Conservation (phyloP, 164 flowering plant genomes). For the Saururus chinensis region DNA sequence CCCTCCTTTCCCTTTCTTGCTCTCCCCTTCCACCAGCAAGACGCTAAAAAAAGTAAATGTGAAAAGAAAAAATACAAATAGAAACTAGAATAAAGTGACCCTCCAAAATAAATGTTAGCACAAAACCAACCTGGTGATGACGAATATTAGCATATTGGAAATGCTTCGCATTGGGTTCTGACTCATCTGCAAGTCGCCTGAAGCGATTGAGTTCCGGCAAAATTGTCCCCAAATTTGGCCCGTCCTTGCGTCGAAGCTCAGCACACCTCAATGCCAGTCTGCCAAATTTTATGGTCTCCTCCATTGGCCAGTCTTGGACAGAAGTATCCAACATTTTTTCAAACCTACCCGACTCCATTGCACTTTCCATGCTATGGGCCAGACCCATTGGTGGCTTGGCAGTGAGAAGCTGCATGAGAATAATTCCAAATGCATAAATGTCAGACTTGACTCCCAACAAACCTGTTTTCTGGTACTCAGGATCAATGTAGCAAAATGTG, state of each 20-base stretch:
- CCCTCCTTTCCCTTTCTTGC: no score
- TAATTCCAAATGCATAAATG: constrained; percentile 43
- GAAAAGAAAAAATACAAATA: no score
- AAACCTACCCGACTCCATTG: constrained; percentile 32
- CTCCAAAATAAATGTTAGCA: background rate
- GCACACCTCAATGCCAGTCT: constrained; percentile 36
- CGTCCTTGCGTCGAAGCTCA: constrained; percentile 43
- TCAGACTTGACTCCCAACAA: constrained; percentile 51
- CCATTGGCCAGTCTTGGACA: constrained; percentile 43
- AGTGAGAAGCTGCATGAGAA: constrained; percentile 41
- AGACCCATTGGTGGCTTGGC: constrained; percentile 40
- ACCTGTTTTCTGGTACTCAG: constrained; percentile 56
- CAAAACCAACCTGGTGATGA: background rate
- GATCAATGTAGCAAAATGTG: constrained; percentile 57
- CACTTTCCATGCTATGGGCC: constrained; percentile 23
- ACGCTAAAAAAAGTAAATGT: no score
- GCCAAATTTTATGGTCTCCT: constrained; percentile 29
- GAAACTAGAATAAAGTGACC: background rate
- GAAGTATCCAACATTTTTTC: constrained; percentile 31
- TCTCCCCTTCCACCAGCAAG: no score
- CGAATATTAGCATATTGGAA: background rate
- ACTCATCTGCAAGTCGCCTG: constrained; percentile 19
- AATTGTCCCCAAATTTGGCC: constrained; percentile 32
- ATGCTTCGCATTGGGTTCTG: background rate
- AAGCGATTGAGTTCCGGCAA: constrained; percentile 34